Evolutionary conservation across 352 stramenopile genomes (phyloP), one percentile per base, ranked within the genome.

Genomic region (Globisporangium perplexum): DNA sequence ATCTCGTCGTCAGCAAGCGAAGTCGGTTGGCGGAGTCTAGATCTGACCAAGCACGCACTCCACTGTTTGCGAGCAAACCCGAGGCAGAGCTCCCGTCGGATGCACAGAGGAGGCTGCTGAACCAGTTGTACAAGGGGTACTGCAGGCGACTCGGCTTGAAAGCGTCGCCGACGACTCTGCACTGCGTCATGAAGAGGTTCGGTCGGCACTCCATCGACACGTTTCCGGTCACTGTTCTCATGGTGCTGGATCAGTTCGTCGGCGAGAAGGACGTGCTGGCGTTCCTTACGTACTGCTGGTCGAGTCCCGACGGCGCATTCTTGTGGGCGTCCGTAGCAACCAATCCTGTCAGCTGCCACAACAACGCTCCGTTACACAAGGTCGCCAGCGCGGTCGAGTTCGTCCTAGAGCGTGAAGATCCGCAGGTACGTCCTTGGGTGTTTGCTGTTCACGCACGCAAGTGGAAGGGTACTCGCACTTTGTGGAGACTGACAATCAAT

Each of bases 61-160:
- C 20, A 24, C 4, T 28, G 6, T 7, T 7, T 2, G 1, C 8
- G 11, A 52, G 11, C 28, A 47, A 7, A 20, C 36, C 20, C 7
- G 33, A 52, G 5, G 36, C 18, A 14, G 26, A 50, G 1, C 65
- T 72, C 20, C 72, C 70, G 4, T 47, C 60, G 0, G 71, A 80
- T 41, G 63, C 62, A 2, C 51, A 84, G 44, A 61, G 65, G 8
- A 87, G 81, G 39, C 56, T 86, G 22, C 75, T 86, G 69, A 89
- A 87, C 52, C 56, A 64, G 28, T 55, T 83, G 41, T 89, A 89
- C 65, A 86, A 87, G 47, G 63, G 60, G n/a, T 89, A 87, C 46
- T 73, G 71, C 17, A 35, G 17, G 1, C 56, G 24, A 0, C 50
- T 89, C 20, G 65, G 57, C 0, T 54, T 89, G 3, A 59, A 70